Percentiles rank a stretch among this genome's conserved stretches.
Conservation (phyloP, 139 green algal species). For the Zygnema cylindricum region DNA sequence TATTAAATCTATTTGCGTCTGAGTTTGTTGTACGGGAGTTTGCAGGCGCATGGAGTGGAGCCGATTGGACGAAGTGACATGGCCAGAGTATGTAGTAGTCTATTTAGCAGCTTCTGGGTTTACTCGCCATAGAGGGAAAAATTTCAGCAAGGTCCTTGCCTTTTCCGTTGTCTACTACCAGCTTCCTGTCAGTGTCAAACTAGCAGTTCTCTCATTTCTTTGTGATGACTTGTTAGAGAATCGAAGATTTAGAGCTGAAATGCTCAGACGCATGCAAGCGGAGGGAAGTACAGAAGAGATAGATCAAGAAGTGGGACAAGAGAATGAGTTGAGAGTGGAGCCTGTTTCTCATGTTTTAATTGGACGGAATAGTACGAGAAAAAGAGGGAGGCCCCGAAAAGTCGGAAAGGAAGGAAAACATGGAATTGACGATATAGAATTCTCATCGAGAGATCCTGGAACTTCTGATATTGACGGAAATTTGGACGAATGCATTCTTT, state of each 20-base stretch:
- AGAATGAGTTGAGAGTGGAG: slow-evolving; percentile 17
- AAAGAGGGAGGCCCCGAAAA: neutral
- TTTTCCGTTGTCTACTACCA: slow-evolving; percentile 27
- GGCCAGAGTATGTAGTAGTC: slow-evolving; percentile 51
- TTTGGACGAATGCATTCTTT: slow-evolving; percentile 80
- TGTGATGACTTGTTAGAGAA: slow-evolving; percentile 41
- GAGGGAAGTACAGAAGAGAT: neutral
- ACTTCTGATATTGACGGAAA: slow-evolving; percentile 41
- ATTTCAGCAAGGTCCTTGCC: neutral
- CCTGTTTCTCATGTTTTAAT: neutral
- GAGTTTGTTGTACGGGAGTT: neutral
- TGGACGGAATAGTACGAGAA: neutral
- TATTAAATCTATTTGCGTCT: neutral
- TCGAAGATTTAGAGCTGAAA: neutral
- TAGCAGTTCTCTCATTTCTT: slow-evolving; percentile 46
- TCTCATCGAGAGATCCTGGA: neutral
- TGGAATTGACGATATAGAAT: slow-evolving; percentile 2
- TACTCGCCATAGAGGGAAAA: neutral
- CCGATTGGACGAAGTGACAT: slow-evolving; percentile 53
- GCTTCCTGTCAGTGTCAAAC: slow-evolving; percentile 30
- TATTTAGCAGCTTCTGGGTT: slow-evolving; percentile 38
- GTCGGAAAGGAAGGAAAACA: neutral
- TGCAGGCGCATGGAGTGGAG: slow-evolving; percentile 36
- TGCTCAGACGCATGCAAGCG: slow-evolving; percentile 5
- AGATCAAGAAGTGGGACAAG: slow-evolving; percentile 8